Conservation (phyloP, 2,329 filamentous ascomycete genomes). For the Fusarium sp. region DNA sequence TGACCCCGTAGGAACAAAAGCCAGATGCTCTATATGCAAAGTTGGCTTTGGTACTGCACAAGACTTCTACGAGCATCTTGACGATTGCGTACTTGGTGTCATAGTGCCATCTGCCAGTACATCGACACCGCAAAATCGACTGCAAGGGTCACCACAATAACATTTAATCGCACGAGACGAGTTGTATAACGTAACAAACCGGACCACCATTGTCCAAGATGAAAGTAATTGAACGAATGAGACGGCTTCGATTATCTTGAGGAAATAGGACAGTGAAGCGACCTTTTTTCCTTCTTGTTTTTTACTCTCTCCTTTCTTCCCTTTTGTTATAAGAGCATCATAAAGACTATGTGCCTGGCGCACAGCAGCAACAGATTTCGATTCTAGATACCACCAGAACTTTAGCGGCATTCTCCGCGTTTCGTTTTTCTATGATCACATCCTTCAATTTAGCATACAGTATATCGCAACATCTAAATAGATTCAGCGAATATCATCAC, state of each 20-base stretch:
- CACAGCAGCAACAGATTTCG: conserved; percentile 30
- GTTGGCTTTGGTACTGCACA: conserved; percentile 86
- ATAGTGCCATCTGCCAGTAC: conserved; percentile 61
- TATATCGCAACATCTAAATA: conserved; percentile 8
- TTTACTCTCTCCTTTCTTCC: conserved; percentile 21
- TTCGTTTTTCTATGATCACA: conserved; percentile 31
- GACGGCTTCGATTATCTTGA: conserved; percentile 22
- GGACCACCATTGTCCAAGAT: conserved; percentile 2
- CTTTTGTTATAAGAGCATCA: conserved; percentile 28
- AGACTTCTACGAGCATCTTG: conserved; percentile 97
- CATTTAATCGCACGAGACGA: not conserved
- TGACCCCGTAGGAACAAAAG: conserved; percentile 66
- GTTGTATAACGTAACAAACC: not conserved
- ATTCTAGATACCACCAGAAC: conserved; percentile 45
- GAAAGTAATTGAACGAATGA: conserved; percentile 18
- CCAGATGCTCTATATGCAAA: conserved; percentile 91
- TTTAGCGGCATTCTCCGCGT: conserved; percentile 30
- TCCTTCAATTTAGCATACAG: conserved; percentile 16
- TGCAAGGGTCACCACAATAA: conserved; percentile 28
- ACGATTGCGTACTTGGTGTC: conserved; percentile 73
- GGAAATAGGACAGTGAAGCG: conserved; percentile 20
- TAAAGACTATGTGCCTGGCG: conserved; percentile 39
- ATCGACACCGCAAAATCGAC: conserved; percentile 24
- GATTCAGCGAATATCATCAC: not conserved
- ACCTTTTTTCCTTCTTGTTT: conserved; percentile 7